Evolutionary conservation across 1,139 yeast genomes (phyloP), one percentile per base, ranked within the genome.

Genomic region (Suhomyces terraborum): DNA sequence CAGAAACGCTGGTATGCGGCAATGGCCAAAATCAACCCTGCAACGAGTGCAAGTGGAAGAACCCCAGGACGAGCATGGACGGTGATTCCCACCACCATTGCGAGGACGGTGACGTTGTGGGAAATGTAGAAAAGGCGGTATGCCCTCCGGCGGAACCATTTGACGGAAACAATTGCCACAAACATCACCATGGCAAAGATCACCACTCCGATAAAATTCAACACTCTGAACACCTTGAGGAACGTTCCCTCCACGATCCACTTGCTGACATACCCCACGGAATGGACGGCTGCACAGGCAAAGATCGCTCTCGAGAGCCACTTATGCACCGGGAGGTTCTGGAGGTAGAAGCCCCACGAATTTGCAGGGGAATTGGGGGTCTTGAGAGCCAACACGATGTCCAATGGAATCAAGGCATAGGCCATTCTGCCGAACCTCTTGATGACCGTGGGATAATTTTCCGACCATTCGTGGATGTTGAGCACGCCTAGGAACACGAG

Each of bases 251-350:
- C 62, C n/a, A 48, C 35, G 23, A 56, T 50, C 82, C 84, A 84
- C 47, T 66, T 67, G 19, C 59, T 56, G 3, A 74, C 42, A 61
- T 68, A 87, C n/a, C 80, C 82, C 22, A 71, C 45, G 0, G 84
- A 73, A 55, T 89, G 98, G 8, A 77, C 35, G 0, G 73, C 35
- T 0, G 79, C 77, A 30, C 79, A 63, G 0, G 73, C 49, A 0
- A 85, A 69, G 4, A 84, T 76, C 2, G 83, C 46, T 48, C 97
- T 66, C 1, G 94, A 82, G 0, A 85, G 59, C 96, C 96, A 88
- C 58, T 87, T 88, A 62, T 89, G 97, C 10, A 86, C 55, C 9
- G 68, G 69, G 6, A 88, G 53, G 10, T 81, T 59, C 30, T 76
- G 69, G 43, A 86, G 61, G 52, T 87, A 88, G 40, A 40, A 49